Percentiles rank a stretch among this genome's conserved stretches.
Conservation (phyloP, 352 stramenopile species). For the Phytophthora melonis region DNA sequence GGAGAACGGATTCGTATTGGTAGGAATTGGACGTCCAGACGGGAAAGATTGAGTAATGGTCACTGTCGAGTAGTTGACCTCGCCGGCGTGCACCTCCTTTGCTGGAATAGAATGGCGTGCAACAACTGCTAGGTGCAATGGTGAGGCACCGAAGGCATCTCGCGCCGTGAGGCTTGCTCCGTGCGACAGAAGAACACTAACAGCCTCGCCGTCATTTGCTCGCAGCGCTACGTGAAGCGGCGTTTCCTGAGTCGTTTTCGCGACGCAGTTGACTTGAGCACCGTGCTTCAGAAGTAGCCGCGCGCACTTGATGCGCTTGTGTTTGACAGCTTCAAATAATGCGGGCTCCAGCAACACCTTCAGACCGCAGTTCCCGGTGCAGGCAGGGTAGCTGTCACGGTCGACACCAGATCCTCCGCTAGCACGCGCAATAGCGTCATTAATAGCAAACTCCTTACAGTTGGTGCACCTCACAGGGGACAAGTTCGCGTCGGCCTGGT, state of each 20-base stretch:
- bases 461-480: slow-evolving; percentile 56
- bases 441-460: slow-evolving; percentile 42
- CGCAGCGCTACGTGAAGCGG: slow-evolving; percentile 61
- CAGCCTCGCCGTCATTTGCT: slow-evolving; percentile 53
- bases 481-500: slow-evolving; percentile 58
- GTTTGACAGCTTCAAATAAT: slow-evolving; percentile 53
- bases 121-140: slow-evolving; percentile 60
- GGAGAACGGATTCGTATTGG: slow-evolving; percentile 18
- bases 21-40: slow-evolving; percentile 15
- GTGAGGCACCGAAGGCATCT: slow-evolving; percentile 46
- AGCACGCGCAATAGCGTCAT: slow-evolving; percentile 23
- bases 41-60: slow-evolving; percentile 28
- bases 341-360: slow-evolving; percentile 55
- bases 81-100: slow-evolving; percentile 58
- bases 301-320: slow-evolving; percentile 41
- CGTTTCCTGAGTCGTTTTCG: slow-evolving; percentile 48
- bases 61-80: slow-evolving; percentile 60
- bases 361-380: slow-evolving; percentile 43
- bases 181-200: slow-evolving; percentile 52
- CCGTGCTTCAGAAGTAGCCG: slow-evolving; percentile 54
- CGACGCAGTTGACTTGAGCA: slow-evolving; percentile 51
- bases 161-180: slow-evolving; percentile 55
- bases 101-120: slow-evolving; percentile 57
- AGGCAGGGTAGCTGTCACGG: slow-evolving; percentile 27
- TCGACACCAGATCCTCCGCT: slow-evolving; percentile 8